A percentile compares a stretch with the other conserved stretches of the same genome.
These are phyloP conservation scores for Ascochyta rabiei DNA, from an alignment of 2,329 filamentous ascomycete genomes.

Conservation along the genomic window DNA sequence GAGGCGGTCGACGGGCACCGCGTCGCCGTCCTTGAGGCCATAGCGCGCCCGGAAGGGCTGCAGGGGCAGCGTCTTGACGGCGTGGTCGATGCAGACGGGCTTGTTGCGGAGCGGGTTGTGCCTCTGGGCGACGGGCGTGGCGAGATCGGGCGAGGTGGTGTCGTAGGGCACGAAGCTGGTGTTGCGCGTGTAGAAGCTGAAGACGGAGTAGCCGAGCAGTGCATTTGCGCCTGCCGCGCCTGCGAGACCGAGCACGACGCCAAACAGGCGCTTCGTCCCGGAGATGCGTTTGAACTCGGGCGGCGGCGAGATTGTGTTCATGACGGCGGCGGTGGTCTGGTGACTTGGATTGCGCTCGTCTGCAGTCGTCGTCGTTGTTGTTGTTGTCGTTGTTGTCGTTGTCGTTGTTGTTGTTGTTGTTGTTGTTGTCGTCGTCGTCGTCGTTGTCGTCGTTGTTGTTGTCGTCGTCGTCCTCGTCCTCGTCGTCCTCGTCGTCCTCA, in stretches of 20 bases:
- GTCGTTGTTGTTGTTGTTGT: too few species aligned
- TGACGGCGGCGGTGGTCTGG: conserved; percentile 7
- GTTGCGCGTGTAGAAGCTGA: conserved; percentile 43
- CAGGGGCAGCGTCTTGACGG: conserved; percentile 45
- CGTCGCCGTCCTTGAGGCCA: conserved; percentile 14
- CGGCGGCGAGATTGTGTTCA: conserved; percentile 46
- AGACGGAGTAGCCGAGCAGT: conserved; percentile 42
- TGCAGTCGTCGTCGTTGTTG: too few species aligned
- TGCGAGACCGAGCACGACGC: conserved; percentile 40
- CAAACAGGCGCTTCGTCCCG: conserved; percentile 37
- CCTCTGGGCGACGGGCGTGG: conserved; percentile 23
- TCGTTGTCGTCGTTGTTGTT: too few species aligned
- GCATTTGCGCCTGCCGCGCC: conserved; percentile 40
- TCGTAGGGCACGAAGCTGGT: conserved; percentile 47
- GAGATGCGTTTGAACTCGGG: conserved; percentile 40
- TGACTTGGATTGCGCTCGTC: too few species aligned
- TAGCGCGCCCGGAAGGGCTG: conserved; percentile 37
- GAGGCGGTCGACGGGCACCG: conserved; percentile 38
- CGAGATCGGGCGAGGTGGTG: conserved; percentile 34
- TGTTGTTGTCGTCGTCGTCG: too few species aligned
- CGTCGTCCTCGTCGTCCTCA: neutral
- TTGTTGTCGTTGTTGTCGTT: too few species aligned
- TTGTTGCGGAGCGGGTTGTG: conserved; percentile 46
- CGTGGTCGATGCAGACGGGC: conserved; percentile 47
- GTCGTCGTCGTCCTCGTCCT: too few species aligned